Conservation (phyloP, 2,329 filamentous ascomycete genomes). For the Phoma sp. region DNA sequence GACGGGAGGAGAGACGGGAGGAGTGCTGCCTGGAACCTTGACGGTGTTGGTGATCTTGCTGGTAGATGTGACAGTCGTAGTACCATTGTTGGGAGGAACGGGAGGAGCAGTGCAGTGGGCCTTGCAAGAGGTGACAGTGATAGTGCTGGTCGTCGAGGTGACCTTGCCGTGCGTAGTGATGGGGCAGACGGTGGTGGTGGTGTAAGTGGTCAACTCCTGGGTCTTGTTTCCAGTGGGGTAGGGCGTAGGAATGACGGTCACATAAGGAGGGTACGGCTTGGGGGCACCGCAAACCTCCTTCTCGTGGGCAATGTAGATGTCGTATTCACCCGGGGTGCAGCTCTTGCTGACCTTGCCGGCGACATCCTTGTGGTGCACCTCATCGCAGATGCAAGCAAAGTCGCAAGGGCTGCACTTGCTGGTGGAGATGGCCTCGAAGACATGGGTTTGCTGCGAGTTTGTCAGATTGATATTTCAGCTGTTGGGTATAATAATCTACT, state of each 20-base stretch:
- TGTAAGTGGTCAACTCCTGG: constrained; percentile 11
- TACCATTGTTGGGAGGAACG: constrained; percentile 3
- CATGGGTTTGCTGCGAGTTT: constrained; percentile 14
- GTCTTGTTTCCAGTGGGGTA: constrained; percentile 9
- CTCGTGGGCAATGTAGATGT: constrained; percentile 10
- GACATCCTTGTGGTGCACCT: constrained; percentile 9
- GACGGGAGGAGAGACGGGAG: not conserved
- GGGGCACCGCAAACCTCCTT: constrained; percentile 1
- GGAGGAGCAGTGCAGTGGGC: constrained; percentile 16
- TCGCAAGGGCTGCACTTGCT: constrained; percentile 12
- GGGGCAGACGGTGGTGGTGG: constrained; percentile 15
- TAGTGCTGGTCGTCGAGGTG: constrained; percentile 17
- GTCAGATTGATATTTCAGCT: not conserved
- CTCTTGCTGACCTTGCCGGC: constrained; percentile 14
- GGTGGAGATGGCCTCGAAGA: constrained; percentile 21
- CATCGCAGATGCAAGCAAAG: constrained; percentile 5
- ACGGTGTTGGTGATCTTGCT: constrained; percentile 8
- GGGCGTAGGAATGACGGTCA: constrained; percentile 10
- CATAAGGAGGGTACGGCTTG: constrained; percentile 4
- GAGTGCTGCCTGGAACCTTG: not conserved
- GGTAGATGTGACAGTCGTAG: constrained; percentile 9
- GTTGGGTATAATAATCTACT: not conserved
- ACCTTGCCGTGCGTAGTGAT: constrained; percentile 7
- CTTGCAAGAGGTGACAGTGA: constrained; percentile 10
- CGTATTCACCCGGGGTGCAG: constrained; percentile 8